Evolutionary conservation across 306 rosid genomes (phyloP).

Genomic region (Acacia acuminata): DNA sequence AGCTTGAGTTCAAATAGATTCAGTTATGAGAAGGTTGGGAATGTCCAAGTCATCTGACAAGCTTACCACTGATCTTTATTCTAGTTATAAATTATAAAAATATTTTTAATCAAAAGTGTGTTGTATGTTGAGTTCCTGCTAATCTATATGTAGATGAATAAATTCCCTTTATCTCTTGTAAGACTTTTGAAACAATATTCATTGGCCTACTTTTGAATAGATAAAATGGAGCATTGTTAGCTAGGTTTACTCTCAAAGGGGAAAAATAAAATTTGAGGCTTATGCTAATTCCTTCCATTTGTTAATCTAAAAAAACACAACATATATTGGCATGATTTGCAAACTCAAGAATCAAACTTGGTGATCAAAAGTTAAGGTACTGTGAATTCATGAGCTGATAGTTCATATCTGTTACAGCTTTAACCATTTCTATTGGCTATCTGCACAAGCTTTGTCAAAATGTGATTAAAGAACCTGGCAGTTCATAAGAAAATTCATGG

Average conservation of each 20-base stretch:
- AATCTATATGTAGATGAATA: not conserved
- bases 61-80: not conserved
- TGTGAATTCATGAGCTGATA: not conserved
- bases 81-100: not conserved
- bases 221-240: not conserved
- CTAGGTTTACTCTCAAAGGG: not conserved
- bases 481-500: not conserved
- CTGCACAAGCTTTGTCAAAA: not conserved
- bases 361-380: not conserved
- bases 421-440: not conserved
- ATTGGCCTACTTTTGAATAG: not conserved
- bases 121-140: not conserved
- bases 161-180: not conserved
- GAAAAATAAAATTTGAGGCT: not conserved
- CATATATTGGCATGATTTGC: not conserved
- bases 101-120: not conserved
- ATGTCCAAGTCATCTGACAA: not conserved
- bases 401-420: not conserved
- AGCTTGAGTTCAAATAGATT: constrained; percentile 15
- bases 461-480: not conserved
- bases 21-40: constrained; percentile 16
- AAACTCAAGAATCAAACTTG: constrained; percentile 4
- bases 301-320: not conserved
- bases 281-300: not conserved
- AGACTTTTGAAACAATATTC: not conserved